Percentiles rank a stretch among this genome's conserved stretches.
These are phyloP conservation scores for Fusarium sp. DNA, from an alignment of 2,329 filamentous ascomycete species.

Conservation along the genomic window DNA sequence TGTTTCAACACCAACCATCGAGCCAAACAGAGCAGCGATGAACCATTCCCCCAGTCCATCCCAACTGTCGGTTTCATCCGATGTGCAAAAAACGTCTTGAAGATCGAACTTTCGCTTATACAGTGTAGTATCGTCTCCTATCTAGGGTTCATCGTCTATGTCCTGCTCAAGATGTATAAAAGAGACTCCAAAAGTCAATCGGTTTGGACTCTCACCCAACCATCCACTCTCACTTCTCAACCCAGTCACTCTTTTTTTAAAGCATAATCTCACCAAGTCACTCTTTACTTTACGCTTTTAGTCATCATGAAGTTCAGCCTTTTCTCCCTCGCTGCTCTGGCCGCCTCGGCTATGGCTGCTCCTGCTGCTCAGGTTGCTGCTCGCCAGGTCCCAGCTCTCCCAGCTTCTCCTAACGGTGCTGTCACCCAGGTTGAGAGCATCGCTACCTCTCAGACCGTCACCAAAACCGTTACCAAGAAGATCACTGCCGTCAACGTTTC, in stretches of 20 bases:
- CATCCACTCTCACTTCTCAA: slow-evolving; percentile 4
- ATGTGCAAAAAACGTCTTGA: not conserved
- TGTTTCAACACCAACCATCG: not conserved
- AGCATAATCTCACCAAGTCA: slow-evolving; percentile 22
- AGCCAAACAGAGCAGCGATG: not conserved
- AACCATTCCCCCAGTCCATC: not conserved
- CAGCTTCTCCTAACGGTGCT: not conserved
- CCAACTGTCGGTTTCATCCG: not conserved
- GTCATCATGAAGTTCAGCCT: slow-evolving; percentile 25
- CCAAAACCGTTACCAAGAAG: slow-evolving; percentile 25
- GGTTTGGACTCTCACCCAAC: not conserved
- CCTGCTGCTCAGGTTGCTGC: not conserved
- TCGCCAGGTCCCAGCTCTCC: not conserved
- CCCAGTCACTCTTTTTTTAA: slow-evolving; percentile 12
- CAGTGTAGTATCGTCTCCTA: not conserved
- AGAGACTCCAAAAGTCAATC: not conserved
- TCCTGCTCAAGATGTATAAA: not conserved
- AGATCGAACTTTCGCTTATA: slow-evolving; percentile 13
- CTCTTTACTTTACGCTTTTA: not conserved
- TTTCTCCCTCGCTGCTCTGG: slow-evolving; percentile 13
- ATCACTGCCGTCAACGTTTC: slow-evolving; percentile 3
- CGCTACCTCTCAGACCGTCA: not conserved
- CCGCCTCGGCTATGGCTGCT: slow-evolving; percentile 9
- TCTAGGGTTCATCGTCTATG: not conserved
- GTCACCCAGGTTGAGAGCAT: not conserved